These are phyloP conservation scores for Trichoderma sp. DNA, from an alignment of 2,329 filamentous ascomycete genomes.

Conservation along the genomic window DNA sequence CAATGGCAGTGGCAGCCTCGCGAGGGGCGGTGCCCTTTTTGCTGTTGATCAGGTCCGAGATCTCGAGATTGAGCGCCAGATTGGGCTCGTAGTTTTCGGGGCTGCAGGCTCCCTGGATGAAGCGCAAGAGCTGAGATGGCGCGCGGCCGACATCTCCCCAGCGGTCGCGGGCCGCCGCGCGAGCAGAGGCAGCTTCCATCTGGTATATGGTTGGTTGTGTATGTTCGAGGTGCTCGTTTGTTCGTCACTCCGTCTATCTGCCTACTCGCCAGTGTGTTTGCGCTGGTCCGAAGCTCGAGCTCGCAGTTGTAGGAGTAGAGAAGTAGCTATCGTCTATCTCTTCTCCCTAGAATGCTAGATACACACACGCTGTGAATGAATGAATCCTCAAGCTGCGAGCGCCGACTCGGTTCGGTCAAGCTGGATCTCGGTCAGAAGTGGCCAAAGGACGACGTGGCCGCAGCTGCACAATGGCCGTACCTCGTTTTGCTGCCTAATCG, in stretches of 20 bases:
- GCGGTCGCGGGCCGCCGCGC: constrained; percentile 92
- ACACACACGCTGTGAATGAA: background rate
- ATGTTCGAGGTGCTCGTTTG: background rate
- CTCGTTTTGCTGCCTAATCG: background rate
- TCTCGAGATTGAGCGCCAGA: constrained; percentile 93
- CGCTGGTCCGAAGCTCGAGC: background rate
- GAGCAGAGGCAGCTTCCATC: constrained; percentile 94
- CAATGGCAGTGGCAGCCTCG: constrained; percentile 90
- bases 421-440: constrained; percentile 3
- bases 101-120: constrained; percentile 94
- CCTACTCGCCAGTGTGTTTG: background rate
- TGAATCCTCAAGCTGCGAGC: background rate
- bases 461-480: background rate
- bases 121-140: constrained; percentile 87
- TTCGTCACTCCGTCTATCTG: background rate
- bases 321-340: background rate
- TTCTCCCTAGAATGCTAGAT: background rate
- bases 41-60: constrained; percentile 91
- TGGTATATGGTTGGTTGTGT: constrained; percentile 13
- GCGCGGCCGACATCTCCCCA: constrained; percentile 81
- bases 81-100: constrained; percentile 98
- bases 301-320: background rate
- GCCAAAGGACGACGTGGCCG: constrained; percentile 1
- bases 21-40: constrained; percentile 96
- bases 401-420: background rate